Conservation (phyloP, 768 basidiomycete genomes). For the Suillus clintonianus region DNA sequence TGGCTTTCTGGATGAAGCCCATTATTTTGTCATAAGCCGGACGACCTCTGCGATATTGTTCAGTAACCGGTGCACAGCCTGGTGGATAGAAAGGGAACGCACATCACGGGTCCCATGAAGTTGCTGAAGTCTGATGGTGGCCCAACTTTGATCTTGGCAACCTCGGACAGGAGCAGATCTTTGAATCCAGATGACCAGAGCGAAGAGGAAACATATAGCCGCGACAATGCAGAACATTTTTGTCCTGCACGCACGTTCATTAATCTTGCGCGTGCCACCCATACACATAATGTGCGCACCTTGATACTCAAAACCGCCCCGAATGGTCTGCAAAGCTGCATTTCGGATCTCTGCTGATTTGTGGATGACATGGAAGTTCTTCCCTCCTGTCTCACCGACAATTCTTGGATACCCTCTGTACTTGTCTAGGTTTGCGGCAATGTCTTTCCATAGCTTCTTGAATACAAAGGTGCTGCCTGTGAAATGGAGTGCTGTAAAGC, state of each 20-base stretch:
- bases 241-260: slow-evolving; percentile 55
- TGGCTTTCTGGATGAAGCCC: slow-evolving; percentile 83
- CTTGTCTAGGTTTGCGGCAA: slow-evolving; percentile 81
- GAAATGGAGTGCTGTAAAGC: slow-evolving; percentile 91
- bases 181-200: slow-evolving; percentile 89
- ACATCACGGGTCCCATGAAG: slow-evolving; percentile 99
- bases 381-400: slow-evolving; percentile 97
- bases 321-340: slow-evolving; percentile 85
- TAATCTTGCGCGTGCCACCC: not conserved
- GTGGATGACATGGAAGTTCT: slow-evolving; percentile 97
- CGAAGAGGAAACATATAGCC: slow-evolving; percentile 86
- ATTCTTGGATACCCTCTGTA: slow-evolving; percentile 92
- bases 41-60: slow-evolving; percentile 53
- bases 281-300: slow-evolving; percentile 42
- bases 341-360: slow-evolving; percentile 83
- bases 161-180: slow-evolving; percentile 70
- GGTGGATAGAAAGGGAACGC: slow-evolving; percentile 18
- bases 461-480: slow-evolving; percentile 95
- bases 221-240: slow-evolving; percentile 94
- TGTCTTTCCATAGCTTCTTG: slow-evolving; percentile 96
- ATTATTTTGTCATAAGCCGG: slow-evolving; percentile 89
- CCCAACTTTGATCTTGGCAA: slow-evolving; percentile 86
- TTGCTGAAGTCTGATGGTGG: slow-evolving; percentile 70
- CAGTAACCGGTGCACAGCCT: not conserved
- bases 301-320: slow-evolving; percentile 95